Conservation (phyloP, 352 stramenopile genomes). For the Globisporangium yorkense region DNA sequence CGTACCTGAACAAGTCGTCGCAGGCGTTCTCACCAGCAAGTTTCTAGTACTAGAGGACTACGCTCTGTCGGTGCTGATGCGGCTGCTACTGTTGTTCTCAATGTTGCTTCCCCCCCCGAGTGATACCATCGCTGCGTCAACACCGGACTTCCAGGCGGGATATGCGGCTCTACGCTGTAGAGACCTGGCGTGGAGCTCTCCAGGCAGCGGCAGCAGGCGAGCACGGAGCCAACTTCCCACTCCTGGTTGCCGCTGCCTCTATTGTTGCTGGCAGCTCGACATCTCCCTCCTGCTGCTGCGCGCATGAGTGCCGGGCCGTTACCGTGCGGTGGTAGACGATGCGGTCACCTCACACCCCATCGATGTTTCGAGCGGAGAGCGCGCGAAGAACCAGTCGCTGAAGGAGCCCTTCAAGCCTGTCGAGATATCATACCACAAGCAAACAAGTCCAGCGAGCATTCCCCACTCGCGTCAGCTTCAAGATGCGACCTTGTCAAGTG, state of each 20-base stretch:
- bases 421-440: conserved; percentile 5
- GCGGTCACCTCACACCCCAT: too few species aligned
- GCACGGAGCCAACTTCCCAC: too few species aligned
- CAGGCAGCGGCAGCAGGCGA: too few species aligned
- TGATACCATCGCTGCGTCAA: too few species aligned
- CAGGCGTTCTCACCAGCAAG: conserved; percentile 38
- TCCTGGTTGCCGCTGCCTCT: too few species aligned
- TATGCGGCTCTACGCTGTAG: conserved; percentile 1
- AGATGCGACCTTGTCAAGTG: too few species aligned
- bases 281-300: too few species aligned
- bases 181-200: conserved; percentile 18
- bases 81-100: conserved; percentile 45
- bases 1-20: conserved; percentile 58
- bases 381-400: conserved; percentile 27
- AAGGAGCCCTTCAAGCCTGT: conserved; percentile 36
- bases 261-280: too few species aligned
- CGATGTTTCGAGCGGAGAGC: too few species aligned
- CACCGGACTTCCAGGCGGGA: too few species aligned
- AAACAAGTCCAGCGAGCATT: not conserved
- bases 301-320: too few species aligned
- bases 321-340: too few species aligned
- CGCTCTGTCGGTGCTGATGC: conserved; percentile 64
- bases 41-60: conserved; percentile 62
- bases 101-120: conserved; percentile 6
- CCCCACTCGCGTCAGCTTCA: not conserved